A percentile compares a stretch with the other conserved stretches of the same genome.
These are phyloP conservation scores for Camellia oleifera DNA, from an alignment of 179 eudicot species.

Conservation along the genomic window DNA sequence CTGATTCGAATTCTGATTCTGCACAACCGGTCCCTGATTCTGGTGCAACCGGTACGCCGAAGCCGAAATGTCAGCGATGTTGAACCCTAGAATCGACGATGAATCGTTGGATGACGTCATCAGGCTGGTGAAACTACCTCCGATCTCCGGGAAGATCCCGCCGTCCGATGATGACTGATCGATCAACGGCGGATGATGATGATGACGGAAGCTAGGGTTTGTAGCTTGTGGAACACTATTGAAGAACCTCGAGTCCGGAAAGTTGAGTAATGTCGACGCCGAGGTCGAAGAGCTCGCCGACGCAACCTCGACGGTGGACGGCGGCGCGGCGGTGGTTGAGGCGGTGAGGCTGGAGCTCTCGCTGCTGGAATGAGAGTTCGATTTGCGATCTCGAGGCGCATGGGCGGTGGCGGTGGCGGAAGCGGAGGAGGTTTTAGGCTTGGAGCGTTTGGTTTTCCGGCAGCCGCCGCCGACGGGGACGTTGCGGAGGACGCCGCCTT, in stretches of 20 bases:
- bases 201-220: conserved; percentile 17
- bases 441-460: conserved; percentile 34
- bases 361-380: conserved; percentile 39
- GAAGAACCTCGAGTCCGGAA: conserved; percentile 25
- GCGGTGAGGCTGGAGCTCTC: conserved; percentile 49
- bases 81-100: conserved; percentile 15
- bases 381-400: conserved; percentile 8
- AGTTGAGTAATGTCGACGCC: conserved; percentile 9
- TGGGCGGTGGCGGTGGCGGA: not conserved
- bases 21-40: not conserved
- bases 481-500: conserved; percentile 48
- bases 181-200: not conserved
- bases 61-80: conserved; percentile 25
- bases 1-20: conserved; percentile 15
- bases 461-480: conserved; percentile 49
- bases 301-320: conserved; percentile 15
- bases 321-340: conserved; percentile 19
- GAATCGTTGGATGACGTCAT: conserved; percentile 33
- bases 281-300: conserved; percentile 21
- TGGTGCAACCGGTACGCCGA: conserved; percentile 23
- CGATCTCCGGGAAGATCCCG: conserved; percentile 27
- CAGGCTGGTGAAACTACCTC: conserved; percentile 37
- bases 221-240: not conserved
- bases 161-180: conserved; percentile 20
- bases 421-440: not conserved